Percentiles rank a stretch among this genome's conserved stretches.
These are phyloP conservation scores for Neurospora sp. DNA, from an alignment of 495 filamentous ascomycete genomes.

Conservation along the genomic window DNA sequence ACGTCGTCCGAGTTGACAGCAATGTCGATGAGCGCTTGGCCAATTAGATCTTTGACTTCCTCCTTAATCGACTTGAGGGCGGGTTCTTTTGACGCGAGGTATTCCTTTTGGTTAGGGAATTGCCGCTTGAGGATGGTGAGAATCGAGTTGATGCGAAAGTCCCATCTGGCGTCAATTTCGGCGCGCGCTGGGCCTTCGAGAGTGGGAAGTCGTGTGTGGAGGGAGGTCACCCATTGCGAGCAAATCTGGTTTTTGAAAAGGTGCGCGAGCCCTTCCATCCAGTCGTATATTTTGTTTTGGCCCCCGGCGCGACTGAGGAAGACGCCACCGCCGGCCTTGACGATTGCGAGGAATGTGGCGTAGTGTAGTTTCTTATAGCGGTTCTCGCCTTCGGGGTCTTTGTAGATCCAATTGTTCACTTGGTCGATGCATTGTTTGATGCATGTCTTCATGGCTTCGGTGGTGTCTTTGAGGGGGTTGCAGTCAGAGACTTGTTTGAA, in stretches of 20 bases:
- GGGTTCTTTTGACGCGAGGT: neutral
- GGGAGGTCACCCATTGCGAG: neutral
- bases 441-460: neutral
- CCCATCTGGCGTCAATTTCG: constrained; percentile 3
- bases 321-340: constrained; percentile 5
- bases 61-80: too few species aligned
- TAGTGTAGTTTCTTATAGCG: constrained; percentile 1
- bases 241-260: constrained; percentile 5
- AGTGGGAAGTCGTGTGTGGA: neutral
- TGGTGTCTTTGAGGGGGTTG: constrained; percentile 1
- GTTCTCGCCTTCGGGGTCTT: constrained; percentile 2
- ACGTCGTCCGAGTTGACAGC: neutral
- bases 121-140: neutral
- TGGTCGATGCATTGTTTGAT: neutral
- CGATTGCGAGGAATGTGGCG: constrained; percentile 9
- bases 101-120: neutral
- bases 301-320: constrained; percentile 5
- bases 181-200: neutral
- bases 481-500: neutral
- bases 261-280: constrained; percentile 9
- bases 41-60: neutral
- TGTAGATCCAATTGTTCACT: constrained; percentile 8
- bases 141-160: neutral
- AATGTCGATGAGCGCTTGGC: neutral
- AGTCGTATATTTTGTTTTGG: constrained; percentile 5